Percentiles rank a stretch among this genome's conserved stretches.
These are phyloP conservation scores for Aureobasidium sp. DNA, from an alignment of 2,329 filamentous ascomycete genomes.

Conservation along the genomic window DNA sequence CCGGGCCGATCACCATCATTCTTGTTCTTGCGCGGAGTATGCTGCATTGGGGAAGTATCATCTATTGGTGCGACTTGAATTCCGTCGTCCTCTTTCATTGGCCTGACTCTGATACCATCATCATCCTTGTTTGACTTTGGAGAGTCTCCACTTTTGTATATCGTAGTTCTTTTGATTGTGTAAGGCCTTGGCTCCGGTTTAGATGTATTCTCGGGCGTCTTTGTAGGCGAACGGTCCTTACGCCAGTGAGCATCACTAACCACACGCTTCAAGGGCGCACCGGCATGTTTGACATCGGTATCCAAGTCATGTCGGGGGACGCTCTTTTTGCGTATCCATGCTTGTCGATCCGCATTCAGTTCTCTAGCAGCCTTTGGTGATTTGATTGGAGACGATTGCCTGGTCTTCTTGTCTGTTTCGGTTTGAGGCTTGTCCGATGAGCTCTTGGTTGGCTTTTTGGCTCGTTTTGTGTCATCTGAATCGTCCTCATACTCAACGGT, in stretches of 20 bases:
- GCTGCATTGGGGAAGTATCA: not conserved
- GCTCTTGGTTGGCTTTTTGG: conserved; percentile 11
- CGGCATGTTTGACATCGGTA: conserved; percentile 42
- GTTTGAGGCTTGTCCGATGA: not conserved
- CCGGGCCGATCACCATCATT: not conserved
- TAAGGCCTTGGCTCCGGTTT: not conserved
- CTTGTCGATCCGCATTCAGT: conserved; percentile 28
- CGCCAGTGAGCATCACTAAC: conserved; percentile 87
- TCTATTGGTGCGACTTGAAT: conserved; percentile 8
- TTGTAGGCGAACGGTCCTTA: conserved; percentile 25
- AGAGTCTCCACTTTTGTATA: not conserved
- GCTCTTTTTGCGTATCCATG: conserved; percentile 30
- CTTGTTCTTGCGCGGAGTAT: not conserved
- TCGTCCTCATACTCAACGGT: conserved; percentile 50
- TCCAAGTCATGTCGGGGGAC: conserved; percentile 34
- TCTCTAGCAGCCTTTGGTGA: conserved; percentile 1
- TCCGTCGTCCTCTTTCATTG: conserved; percentile 17
- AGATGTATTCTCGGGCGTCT: conserved; percentile 12
- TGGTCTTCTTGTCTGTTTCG: not conserved
- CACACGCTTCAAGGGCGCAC: conserved; percentile 80
- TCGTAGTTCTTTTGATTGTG: conserved; percentile 10
- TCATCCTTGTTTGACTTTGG: conserved; percentile 20
- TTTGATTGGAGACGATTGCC: conserved; percentile 2
- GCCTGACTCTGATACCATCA: conserved; percentile 13
- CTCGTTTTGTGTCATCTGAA: conserved; percentile 14